phyloP scores from a whole-genome alignment of 768 basidiomycete species.

The Mycena rebaudengoi region DNA sequence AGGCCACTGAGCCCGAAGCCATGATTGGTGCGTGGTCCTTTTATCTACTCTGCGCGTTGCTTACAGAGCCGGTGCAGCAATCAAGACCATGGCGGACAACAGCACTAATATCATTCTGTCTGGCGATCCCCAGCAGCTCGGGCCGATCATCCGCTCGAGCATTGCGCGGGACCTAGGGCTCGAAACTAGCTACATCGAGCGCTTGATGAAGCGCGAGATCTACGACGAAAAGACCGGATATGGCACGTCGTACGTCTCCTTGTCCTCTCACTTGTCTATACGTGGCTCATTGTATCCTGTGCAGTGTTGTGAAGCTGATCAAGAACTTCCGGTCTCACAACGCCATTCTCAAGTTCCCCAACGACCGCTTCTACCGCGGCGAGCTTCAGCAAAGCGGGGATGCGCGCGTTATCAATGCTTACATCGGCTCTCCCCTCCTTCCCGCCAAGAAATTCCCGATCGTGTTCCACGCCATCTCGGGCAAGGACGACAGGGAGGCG shows the following conservation, averaged over 20 bases:
- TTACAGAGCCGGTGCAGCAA: conserved; percentile 36
- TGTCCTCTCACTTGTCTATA: not conserved
- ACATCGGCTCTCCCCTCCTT: conserved; percentile 49
- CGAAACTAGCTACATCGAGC: conserved; percentile 67
- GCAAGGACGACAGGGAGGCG: conserved; percentile 72
- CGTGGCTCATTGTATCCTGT: conserved; percentile 1
- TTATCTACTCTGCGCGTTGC: not conserved
- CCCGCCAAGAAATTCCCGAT: conserved; percentile 62
- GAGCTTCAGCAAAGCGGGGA: conserved; percentile 61
- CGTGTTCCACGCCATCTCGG: conserved; percentile 66
- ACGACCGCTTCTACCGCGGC: conserved; percentile 63
- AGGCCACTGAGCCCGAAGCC: conserved; percentile 74
- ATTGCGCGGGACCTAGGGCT: conserved; percentile 66
- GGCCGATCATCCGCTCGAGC: conserved; percentile 69
- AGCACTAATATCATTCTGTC: conserved; percentile 68
- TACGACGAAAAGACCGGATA: conserved; percentile 46
- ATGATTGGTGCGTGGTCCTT: conserved; percentile 48
- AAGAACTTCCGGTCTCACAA: conserved; percentile 75
- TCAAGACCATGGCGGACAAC: conserved; percentile 65
- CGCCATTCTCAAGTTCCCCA: conserved; percentile 68
- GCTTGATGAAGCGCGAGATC: conserved; percentile 58
- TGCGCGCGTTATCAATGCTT: conserved; percentile 47
- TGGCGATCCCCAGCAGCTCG: conserved; percentile 78
- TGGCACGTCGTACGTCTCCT: conserved; percentile 27
- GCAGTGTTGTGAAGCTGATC: conserved; percentile 67